Base-by-base conservation (phyloP, 768 basidiomycete species). In the Suillus subluteus region DNA sequence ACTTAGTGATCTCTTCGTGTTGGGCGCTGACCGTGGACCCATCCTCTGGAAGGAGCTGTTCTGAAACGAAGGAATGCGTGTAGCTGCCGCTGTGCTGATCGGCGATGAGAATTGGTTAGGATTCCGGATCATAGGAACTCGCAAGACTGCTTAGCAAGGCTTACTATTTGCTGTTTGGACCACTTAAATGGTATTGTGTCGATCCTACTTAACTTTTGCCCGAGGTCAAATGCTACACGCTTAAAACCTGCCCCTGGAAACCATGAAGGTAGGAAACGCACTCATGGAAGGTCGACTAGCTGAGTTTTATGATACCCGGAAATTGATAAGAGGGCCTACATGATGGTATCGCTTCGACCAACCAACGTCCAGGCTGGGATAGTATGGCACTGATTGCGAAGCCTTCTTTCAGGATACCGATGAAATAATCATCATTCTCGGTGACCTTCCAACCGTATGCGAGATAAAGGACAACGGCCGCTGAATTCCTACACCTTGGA, bases 221-320 rank as follows among this genome's bases (percentile, higher is more conserved):
- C 58, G 35, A 69, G 64, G 54, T 67, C 37, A 13, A 48, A 61
- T 9, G 71, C 71, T 35, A 12, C 66, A 32, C 52, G 65, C 61
- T 73, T 68, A 52, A 74, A 74, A 2, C 56, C 62, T 3, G 70
- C 71, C 18, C 71, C 68, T 9, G 73, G 73, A 16, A 73, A 13
- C 73, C 73, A 74, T 2, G 68, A 68, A 0, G 73, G 73, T 13
- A 74, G 43, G 30, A 59, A 59, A 59, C 58, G 58, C 41, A 59
- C 58, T 41, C 8, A 30, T 41, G 26, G 26, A 26, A 26, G 26
- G 56, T 59, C 41, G 26, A 16, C 16, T 41, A 26, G 37, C 26
- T 41, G 3, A 59, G 40, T 40, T 21, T 59, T 12, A 35, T 21
- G 9, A 56, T n/a, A 6, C 16, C 7, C 2, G 9, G 37, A 23